phyloP scores from a whole-genome alignment of 306 rosid genomes.

The Dalbergia cultrata region DNA sequence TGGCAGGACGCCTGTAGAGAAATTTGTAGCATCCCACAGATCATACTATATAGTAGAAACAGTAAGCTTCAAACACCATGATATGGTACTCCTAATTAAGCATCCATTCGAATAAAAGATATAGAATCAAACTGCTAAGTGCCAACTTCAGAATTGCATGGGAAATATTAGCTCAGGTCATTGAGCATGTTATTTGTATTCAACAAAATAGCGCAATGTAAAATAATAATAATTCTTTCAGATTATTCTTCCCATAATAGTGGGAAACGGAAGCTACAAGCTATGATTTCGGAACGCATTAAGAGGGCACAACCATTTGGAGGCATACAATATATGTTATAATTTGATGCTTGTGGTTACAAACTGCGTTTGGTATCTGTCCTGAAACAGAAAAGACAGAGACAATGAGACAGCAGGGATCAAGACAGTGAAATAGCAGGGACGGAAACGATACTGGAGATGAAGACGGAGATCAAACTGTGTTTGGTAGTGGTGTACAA shows the following conservation, averaged over 20 bases:
- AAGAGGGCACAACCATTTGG: background rate
- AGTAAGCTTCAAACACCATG: background rate
- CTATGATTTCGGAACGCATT: background rate
- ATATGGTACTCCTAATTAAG: conserved; percentile 3
- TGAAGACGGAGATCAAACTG: too few relatives aligned
- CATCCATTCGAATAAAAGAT: conserved; percentile 1
- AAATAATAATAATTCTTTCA: background rate
- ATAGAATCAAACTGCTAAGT: background rate
- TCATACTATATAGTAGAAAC: background rate
- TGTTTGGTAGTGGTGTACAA: too few relatives aligned
- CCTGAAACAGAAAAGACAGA: too few relatives aligned
- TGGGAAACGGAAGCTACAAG: background rate
- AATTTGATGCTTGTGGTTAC: background rate
- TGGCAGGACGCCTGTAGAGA: background rate
- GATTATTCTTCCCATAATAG: background rate
- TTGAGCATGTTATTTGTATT: background rate
- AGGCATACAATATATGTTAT: background rate
- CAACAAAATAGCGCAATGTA: background rate
- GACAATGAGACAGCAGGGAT: too few relatives aligned
- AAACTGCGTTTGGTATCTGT: background rate
- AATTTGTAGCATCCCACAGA: background rate
- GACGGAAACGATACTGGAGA: too few relatives aligned
- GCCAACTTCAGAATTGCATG: background rate
- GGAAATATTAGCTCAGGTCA: conserved; percentile 14
- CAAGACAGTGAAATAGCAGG: too few relatives aligned